Conservation (phyloP, 2,329 filamentous ascomycete genomes). For the Apiospora phragmitis region DNA sequence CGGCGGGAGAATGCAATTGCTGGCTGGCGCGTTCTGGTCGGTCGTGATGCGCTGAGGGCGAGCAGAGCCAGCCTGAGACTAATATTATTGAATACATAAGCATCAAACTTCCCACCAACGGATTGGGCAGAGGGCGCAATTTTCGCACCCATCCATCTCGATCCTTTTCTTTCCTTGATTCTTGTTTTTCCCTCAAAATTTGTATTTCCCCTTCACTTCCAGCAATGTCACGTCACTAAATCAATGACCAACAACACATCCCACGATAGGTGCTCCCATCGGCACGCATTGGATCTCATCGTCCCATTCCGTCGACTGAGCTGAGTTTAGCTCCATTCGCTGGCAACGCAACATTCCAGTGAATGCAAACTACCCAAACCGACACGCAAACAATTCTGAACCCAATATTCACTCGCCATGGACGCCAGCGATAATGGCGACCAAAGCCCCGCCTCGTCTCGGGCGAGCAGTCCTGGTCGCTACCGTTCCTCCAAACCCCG, state of each 20-base stretch:
- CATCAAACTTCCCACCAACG: slow-evolving; percentile 8
- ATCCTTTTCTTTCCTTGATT: slow-evolving; percentile 5
- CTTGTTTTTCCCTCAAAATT: not conserved
- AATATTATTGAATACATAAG: not conserved
- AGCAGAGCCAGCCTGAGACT: slow-evolving; percentile 1
- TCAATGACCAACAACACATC: not conserved
- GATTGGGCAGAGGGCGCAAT: not conserved
- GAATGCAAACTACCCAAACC: not conserved
- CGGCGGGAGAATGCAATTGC: not conserved
- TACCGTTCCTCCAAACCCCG: slow-evolving; percentile 7
- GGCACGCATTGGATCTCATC: not conserved
- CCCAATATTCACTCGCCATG: slow-evolving; percentile 8
- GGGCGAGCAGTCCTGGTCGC: slow-evolving; percentile 14
- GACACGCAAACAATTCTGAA: not conserved
- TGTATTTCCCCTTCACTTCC: not conserved
- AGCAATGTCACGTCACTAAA: not conserved
- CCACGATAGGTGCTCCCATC: not conserved
- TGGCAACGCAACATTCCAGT: slow-evolving; percentile 2
- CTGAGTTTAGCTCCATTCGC: slow-evolving; percentile 1
- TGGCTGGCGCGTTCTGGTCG: not conserved
- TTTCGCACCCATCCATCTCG: slow-evolving; percentile 7
- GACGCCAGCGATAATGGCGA: slow-evolving; percentile 15
- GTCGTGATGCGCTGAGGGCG: not conserved
- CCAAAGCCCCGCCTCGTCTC: slow-evolving; percentile 14
- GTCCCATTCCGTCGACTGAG: not conserved